Base-by-base conservation (phyloP, 139 green algal genomes). In the Chlamydomonas incerta region DNA sequence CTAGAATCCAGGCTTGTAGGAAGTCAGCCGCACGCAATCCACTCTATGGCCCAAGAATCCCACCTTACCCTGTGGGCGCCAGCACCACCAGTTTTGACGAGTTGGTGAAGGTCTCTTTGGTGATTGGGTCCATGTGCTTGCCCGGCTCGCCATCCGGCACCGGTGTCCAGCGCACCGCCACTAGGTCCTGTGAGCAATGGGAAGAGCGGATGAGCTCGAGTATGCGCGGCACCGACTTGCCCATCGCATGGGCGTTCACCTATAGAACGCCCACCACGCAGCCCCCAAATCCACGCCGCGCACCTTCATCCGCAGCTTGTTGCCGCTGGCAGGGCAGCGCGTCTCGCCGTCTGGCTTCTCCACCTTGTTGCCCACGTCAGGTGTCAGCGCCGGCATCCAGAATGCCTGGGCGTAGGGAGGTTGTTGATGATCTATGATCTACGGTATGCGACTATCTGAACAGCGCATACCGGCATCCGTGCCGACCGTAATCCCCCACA, bases 111-210 rank as follows among this genome's bases (percentile, higher is more conserved):
- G 89, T 93, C 70, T 98, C 94, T 47, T 93, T 89, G 3, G 95
- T 96, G 37, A 99, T 62, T 28, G 96, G 96, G 91, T 98, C 96
- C 91, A 98, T 97, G 92, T 95, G 96, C 34, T 88, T 81, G 20
- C 77, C 87, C 1, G 68, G 63, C 33, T 93, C 91, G 18, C 85
- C 94, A 29, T 92, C 91, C 0, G 90, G 88, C 23, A 93, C 92
- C 8, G 47, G 86, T 9, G 93, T 97, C 86, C 66, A 85, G 0
- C 67, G 46, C 24, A 85, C 67, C 0, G 80, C 14, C 3, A 85
- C 26, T 2, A 85, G 52, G 26, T 85, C 80, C 80, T 83, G 77
- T 0, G 20, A 11, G 11, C 8, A 50, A 5, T 50, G 6, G n/a
- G n/a, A n/a, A n/a, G n/a, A n/a, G n/a, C n/a, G n/a, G 8, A 50